Percentiles rank a stretch among this genome's conserved stretches.
These are phyloP conservation scores for Madurella fahalii DNA, from an alignment of 2,329 filamentous ascomycete species.

Conservation along the genomic window DNA sequence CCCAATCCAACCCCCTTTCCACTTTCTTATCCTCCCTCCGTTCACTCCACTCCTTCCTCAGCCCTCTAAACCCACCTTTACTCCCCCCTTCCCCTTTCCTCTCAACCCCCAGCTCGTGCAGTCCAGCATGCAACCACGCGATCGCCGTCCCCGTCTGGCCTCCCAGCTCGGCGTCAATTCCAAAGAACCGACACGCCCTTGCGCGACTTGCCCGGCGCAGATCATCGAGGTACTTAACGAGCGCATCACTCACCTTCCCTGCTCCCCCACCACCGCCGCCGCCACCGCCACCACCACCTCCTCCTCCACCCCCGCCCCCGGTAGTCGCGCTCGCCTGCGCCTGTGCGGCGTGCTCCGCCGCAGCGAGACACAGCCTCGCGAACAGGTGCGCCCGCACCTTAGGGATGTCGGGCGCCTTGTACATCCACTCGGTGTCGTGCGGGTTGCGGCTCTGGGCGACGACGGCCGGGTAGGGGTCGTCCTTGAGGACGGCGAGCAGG, in stretches of 20 bases:
- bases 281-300: too few species aligned
- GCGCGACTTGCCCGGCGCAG: slow-evolving; percentile 71
- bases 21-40: slow-evolving; percentile 74
- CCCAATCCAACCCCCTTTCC: slow-evolving; percentile 70
- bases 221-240: slow-evolving; percentile 72
- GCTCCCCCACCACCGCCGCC: slow-evolving; percentile 27
- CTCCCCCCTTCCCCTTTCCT: slow-evolving; percentile 48
- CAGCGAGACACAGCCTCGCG: slow-evolving; percentile 80
- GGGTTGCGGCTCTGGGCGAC: slow-evolving; percentile 79
- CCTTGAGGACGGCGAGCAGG: slow-evolving; percentile 83
- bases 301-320: slow-evolving; percentile 22
- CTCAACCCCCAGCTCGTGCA: slow-evolving; percentile 68
- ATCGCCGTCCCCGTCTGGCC: slow-evolving; percentile 81
- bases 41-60: slow-evolving; percentile 73
- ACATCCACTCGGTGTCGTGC: slow-evolving; percentile 94
- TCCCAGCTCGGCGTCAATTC: slow-evolving; percentile 78
- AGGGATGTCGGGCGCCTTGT: slow-evolving; percentile 79
- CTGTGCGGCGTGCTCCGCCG: slow-evolving; percentile 79
- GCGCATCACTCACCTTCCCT: slow-evolving; percentile 57
- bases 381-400: slow-evolving; percentile 87
- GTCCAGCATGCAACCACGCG: slow-evolving; percentile 77
- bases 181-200: slow-evolving; percentile 86
- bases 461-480: slow-evolving; percentile 84
- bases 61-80: slow-evolving; percentile 54
- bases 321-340: slow-evolving; percentile 45